These are phyloP conservation scores for Zygosaccharomyces rouxii DNA, from an alignment of 805 yeast genomes.

Conservation along the genomic window DNA sequence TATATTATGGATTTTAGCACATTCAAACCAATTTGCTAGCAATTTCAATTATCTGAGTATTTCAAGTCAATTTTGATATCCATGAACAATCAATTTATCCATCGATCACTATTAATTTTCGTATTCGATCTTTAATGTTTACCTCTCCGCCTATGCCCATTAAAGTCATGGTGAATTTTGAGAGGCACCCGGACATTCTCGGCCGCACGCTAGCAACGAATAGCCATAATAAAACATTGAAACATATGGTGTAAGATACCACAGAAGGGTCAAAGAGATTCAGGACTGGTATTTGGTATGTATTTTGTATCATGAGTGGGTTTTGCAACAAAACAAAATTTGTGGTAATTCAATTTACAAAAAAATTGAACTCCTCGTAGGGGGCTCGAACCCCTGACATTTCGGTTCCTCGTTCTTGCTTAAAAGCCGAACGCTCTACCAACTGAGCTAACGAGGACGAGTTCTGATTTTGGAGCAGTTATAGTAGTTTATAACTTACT, in stretches of 20 bases:
- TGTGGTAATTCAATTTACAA: too few relatives aligned
- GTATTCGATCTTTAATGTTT: slow-evolving; percentile 1
- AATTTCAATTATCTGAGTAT: neutral
- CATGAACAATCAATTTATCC: neutral
- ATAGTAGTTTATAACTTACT: too few relatives aligned
- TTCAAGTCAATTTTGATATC: neutral
- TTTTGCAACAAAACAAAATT: too few relatives aligned
- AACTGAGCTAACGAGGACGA: slow-evolving; percentile 58
- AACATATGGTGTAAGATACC: neutral
- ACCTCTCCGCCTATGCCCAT: slow-evolving; percentile 1
- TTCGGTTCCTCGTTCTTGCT: slow-evolving; percentile 42
- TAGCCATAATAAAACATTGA: neutral
- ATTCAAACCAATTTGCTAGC: neutral
- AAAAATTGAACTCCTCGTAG: slow-evolving; percentile 44
- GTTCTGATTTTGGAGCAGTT: too few relatives aligned
- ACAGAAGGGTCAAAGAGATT: neutral
- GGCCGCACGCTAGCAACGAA: neutral
- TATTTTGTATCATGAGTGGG: too few relatives aligned
- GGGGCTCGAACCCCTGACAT: slow-evolving; percentile 51
- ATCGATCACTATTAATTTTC: neutral
- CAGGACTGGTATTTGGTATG: too few relatives aligned
- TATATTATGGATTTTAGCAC: neutral
- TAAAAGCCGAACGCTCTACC: slow-evolving; percentile 71
- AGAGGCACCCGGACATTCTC: slow-evolving; percentile 4
- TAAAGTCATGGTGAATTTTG: neutral